Evolutionary conservation across 306 rosid genomes (phyloP).

Genomic region (Quercus glauca): DNA sequence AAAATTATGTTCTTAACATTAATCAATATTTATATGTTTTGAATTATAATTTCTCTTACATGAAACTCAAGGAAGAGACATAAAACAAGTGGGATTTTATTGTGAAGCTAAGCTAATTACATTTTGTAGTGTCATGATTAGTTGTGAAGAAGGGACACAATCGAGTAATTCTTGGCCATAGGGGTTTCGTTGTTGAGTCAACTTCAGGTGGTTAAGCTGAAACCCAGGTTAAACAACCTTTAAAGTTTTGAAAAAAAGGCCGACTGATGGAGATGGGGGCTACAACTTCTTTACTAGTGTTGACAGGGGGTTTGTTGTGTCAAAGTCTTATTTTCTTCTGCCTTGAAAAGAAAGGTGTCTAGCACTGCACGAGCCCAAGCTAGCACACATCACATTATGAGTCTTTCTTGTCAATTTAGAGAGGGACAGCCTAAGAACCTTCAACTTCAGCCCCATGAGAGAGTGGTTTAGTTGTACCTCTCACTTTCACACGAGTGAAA

Average conservation of each 20-base stretch:
- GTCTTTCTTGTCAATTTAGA: slow-evolving; percentile 65
- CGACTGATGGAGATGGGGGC: slow-evolving; percentile 2
- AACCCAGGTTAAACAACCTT: slow-evolving; percentile 18
- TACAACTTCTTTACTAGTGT: slow-evolving; percentile 22
- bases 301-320: slow-evolving; percentile 20
- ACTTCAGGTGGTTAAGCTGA: slow-evolving; percentile 51
- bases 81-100: neutral
- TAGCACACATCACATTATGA: slow-evolving; percentile 50
- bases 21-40: too few relatives aligned
- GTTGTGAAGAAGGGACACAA: slow-evolving; percentile 24
- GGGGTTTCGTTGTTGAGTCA: slow-evolving; percentile 44
- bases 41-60: too few relatives aligned
- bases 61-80: neutral
- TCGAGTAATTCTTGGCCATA: slow-evolving; percentile 11
- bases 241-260: neutral
- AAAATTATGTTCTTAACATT: too few relatives aligned
- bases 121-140: slow-evolving; percentile 24
- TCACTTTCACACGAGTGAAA: slow-evolving; percentile 73
- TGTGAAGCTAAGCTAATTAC: neutral
- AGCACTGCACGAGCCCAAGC: slow-evolving; percentile 40
- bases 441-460: slow-evolving; percentile 37
- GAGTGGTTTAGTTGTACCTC: slow-evolving; percentile 11
- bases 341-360: slow-evolving; percentile 59
- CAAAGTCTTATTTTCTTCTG: slow-evolving; percentile 21
- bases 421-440: slow-evolving; percentile 58